A percentile compares a stretch with the other conserved stretches of the same genome.
phyloP scores from a whole-genome alignment of 805 yeast genomes.

The Pichia membranifaciens region DNA sequence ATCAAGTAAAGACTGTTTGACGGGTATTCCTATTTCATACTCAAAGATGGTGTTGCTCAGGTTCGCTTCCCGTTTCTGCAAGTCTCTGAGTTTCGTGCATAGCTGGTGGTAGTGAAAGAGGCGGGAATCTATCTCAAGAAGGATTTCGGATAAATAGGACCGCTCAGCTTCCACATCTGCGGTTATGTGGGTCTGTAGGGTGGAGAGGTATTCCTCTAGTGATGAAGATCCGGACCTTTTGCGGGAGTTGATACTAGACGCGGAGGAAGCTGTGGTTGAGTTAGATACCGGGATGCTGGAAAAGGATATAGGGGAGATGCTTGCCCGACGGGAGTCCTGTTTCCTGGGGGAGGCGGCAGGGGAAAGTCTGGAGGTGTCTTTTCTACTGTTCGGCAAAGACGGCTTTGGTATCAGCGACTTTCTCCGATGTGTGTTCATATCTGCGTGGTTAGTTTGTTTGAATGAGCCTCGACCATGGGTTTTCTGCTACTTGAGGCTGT shows the following conservation, averaged over 20 bases:
- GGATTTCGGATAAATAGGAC: background rate
- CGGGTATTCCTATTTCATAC: constrained; percentile 7
- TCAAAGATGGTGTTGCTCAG: constrained; percentile 3
- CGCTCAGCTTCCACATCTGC: constrained; percentile 6
- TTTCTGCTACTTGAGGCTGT: too few relatives aligned
- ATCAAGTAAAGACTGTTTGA: background rate
- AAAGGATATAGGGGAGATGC: background rate
- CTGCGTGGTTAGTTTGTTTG: too few relatives aligned
- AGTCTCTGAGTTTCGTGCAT: background rate
- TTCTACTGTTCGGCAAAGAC: background rate
- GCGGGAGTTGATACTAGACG: background rate
- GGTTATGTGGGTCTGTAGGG: constrained; percentile 4
- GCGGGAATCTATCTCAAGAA: background rate
- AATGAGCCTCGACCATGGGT: too few relatives aligned
- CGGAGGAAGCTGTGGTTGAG: background rate
- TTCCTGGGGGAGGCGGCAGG: constrained; percentile 7
- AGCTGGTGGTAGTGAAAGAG: constrained; percentile 1
- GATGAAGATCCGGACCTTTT: constrained; percentile 3
- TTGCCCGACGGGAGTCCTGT: background rate
- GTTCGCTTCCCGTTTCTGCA: background rate
- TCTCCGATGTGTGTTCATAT: constrained; percentile 1
- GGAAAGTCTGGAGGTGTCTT: constrained; percentile 4
- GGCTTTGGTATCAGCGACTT: constrained; percentile 10
- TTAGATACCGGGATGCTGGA: constrained; percentile 6
- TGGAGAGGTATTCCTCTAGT: constrained; percentile 2